Conservation (phyloP, 805 yeast genomes). For the Candida koratica region DNA sequence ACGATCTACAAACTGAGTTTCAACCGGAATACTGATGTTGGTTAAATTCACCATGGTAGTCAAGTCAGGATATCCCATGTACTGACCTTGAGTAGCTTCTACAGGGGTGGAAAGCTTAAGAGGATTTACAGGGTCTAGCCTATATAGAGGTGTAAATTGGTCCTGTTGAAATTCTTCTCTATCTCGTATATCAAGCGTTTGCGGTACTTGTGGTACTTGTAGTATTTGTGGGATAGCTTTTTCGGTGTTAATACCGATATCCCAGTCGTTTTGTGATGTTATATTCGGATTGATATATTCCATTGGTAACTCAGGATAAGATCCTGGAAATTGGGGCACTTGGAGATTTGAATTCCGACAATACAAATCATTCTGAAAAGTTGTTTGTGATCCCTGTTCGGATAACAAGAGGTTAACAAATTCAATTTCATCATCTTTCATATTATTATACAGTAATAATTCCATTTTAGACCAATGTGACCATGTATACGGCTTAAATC, state of each 20-base stretch:
- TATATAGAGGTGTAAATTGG: neutral
- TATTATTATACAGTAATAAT: slow-evolving; percentile 6
- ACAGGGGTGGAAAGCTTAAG: neutral
- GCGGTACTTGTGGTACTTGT: too few species aligned
- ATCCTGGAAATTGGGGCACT: neutral
- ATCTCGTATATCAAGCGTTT: neutral
- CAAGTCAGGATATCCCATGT: slow-evolving; percentile 29
- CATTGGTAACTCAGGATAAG: neutral
- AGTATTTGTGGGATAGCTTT: neutral
- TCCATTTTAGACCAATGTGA: too few species aligned
- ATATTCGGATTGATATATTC: slow-evolving; percentile 7
- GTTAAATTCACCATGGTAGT: slow-evolving; percentile 36
- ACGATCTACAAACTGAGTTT: slow-evolving; percentile 35
- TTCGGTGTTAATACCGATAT: neutral
- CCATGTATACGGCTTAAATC: too few species aligned
- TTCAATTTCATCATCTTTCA: slow-evolving; percentile 4
- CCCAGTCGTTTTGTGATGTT: slow-evolving; percentile 10
- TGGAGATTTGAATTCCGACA: neutral
- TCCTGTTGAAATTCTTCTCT: neutral
- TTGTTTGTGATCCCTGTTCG: slow-evolving; percentile 1
- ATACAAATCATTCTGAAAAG: neutral
- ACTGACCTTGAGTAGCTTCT: neutral
- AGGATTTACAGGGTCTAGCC: neutral
- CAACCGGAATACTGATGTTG: slow-evolving; percentile 34
- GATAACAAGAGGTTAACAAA: neutral